These are phyloP conservation scores for Paraphysoderma sedebokerense DNA, from an alignment of 371 early-diverging fungal species.

Conservation along the genomic window DNA sequence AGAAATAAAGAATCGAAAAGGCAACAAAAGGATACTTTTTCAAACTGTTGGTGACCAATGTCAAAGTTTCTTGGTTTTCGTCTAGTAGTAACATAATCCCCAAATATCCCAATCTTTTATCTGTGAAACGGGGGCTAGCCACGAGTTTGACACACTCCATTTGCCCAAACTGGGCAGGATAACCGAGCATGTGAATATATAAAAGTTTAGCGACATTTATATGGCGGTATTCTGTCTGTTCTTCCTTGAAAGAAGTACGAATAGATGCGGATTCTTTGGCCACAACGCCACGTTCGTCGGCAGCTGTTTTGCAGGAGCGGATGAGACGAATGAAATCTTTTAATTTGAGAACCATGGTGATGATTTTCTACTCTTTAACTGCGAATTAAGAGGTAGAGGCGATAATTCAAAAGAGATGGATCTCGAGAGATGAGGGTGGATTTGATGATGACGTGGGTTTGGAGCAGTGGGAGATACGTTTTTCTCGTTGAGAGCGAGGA, in stretches of 20 bases:
- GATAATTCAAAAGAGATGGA: too few relatives aligned
- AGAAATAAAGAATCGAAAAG: too few relatives aligned
- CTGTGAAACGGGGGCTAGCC: conserved; percentile 77
- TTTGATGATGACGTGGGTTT: too few relatives aligned
- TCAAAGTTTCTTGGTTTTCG: conserved; percentile 90
- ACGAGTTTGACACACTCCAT: conserved; percentile 95
- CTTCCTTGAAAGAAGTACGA: conserved; percentile 84
- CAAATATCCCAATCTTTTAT: conserved; percentile 91
- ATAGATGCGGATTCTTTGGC: conserved; percentile 92
- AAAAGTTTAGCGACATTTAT: conserved; percentile 87
- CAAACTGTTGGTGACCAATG: conserved; percentile 88
- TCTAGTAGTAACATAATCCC: conserved; percentile 92
- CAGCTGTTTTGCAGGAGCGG: conserved; percentile 89
- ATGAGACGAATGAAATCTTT: conserved; percentile 91
- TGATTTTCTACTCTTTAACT: conserved; percentile 4
- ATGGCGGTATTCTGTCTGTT: conserved; percentile 62
- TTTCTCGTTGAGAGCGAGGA: too few relatives aligned
- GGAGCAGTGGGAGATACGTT: too few relatives aligned
- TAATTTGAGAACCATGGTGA: conserved; percentile 6
- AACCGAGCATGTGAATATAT: conserved; percentile 95
- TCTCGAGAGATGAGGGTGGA: too few relatives aligned
- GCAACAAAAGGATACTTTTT: conserved; percentile 58
- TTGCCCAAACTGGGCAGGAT: conserved; percentile 96
- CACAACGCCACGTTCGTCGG: conserved; percentile 95
- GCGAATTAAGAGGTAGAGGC: too few relatives aligned